Conservation (phyloP, 768 basidiomycete genomes). For the Termitomyces sp. region DNA sequence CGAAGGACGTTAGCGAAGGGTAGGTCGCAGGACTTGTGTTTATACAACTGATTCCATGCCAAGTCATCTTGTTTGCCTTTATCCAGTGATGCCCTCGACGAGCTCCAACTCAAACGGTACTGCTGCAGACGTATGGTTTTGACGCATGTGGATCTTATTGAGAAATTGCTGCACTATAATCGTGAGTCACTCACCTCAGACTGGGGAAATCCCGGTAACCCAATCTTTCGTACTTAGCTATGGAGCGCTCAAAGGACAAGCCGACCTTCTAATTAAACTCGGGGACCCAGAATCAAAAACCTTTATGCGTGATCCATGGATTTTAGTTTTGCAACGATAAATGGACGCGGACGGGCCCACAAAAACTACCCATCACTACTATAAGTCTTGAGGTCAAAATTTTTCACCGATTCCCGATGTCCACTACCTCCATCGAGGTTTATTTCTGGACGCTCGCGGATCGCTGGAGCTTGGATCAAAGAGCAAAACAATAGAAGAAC, state of each 20-base stretch:
- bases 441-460: neutral
- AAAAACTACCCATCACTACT: neutral
- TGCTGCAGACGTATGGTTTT: constrained; percentile 97
- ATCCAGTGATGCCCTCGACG: constrained; percentile 81
- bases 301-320: neutral
- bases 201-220: neutral
- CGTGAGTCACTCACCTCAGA: constrained; percentile 47
- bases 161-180: constrained; percentile 95
- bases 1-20: constrained; percentile 86
- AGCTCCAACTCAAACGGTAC: constrained; percentile 87
- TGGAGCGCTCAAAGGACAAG: constrained; percentile 49
- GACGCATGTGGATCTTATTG: constrained; percentile 96
- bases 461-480: neutral
- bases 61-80: neutral
- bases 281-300: neutral
- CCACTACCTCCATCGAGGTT: neutral
- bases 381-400: neutral
- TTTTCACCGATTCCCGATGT: no score
- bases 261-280: constrained; percentile 14
- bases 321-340: neutral
- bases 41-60: neutral
- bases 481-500: neutral
- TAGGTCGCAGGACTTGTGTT: constrained; percentile 32
- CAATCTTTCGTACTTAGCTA: constrained; percentile 30
- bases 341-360: neutral